A percentile compares a stretch with the other conserved stretches of the same genome.
Evolutionary conservation across 2,329 filamentous ascomycete genomes (phyloP).

Genomic region (Lithohypha guttulata): DNA sequence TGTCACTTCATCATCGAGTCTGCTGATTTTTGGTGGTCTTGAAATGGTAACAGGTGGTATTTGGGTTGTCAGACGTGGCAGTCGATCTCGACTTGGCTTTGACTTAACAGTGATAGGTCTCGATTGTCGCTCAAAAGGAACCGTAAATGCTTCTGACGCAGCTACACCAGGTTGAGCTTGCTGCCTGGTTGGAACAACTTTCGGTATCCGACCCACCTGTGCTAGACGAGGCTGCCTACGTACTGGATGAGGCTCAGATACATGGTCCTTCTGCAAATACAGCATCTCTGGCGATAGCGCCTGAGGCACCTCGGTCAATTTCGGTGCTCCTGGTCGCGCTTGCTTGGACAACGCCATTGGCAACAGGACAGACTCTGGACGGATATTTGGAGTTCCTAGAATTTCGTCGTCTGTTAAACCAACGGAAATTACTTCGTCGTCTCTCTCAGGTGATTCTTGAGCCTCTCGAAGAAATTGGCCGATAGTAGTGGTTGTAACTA

Average conservation of each 20-base stretch:
- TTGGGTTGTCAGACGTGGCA: conserved; percentile 30
- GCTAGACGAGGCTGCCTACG: conserved; percentile 26
- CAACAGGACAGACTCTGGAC: conserved; percentile 8
- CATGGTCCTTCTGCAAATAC: too few species aligned
- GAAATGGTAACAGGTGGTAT: not conserved
- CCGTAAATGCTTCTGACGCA: not conserved
- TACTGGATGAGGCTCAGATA: too few species aligned
- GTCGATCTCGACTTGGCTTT: conserved; percentile 23
- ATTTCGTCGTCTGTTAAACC: conserved; percentile 17
- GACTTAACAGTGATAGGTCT: conserved; percentile 2
- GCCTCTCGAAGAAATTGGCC: conserved; percentile 37
- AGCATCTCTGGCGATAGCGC: too few species aligned
- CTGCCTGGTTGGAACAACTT: conserved; percentile 59
- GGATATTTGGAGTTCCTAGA: conserved; percentile 18
- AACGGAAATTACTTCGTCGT: conserved; percentile 11
- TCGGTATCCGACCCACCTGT: conserved; percentile 77
- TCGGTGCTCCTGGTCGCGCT: too few species aligned
- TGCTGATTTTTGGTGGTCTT: not conserved
- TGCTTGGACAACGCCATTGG: conserved; percentile 6
- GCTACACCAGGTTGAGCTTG: conserved; percentile 47
- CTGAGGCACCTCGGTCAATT: too few species aligned
- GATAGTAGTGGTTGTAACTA: conserved; percentile 34
- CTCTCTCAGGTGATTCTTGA: conserved; percentile 13
- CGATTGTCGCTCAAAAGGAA: conserved; percentile 19
- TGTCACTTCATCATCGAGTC: not conserved